Evolutionary conservation across 345 rosid species (phyloP), one percentile per base, ranked within the genome.

Genomic region (Leavenworthia alabamica): DNA sequence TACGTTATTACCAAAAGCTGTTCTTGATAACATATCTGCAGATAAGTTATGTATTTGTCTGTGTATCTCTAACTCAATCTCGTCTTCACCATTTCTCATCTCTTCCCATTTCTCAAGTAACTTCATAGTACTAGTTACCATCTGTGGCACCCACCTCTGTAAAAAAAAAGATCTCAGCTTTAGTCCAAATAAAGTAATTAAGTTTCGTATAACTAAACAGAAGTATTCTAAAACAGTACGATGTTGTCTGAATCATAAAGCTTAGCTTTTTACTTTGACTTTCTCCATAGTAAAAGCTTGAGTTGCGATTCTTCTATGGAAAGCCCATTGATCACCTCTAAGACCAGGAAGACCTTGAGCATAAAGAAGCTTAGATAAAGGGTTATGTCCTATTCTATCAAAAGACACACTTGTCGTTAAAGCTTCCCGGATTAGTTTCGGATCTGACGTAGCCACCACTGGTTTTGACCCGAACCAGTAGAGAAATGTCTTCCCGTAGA

Each of bases 1-100:
- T 29, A 72, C 86, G 45, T 75, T 82, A 77, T 93, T 89, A n/a
- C 95, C 96, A 57, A 89, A 89, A 58, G 90, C 90, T 16, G 93
- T 86, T 70, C 85, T 80, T 32, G 98, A 89, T 44, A 92, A 83
- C 8, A 85, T 60, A 40, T 89, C 89, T 24, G 85, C 89, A 8
- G 90, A 80, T 17, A 89, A 82, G 7, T 40, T 76, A 12, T 86
- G 90, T 28, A 89, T 77, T 49, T 86, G 82, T 48, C 60, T 78
- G 29, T 73, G 75, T 37, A 84, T 71, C 23, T 88, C 95, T 57
- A 91, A 58, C 78, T 88, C 95, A 31, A 86, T 49, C 72, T 83
- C 82, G 6, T 77, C 83, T 67, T 62, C 78, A 12, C 74, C 95
- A 2, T 58, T 80, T 69, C 82, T 71, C 33, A 54, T 70, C 52